Conservation (phyloP, 805 yeast genomes). For the Candida lessepsii region DNA sequence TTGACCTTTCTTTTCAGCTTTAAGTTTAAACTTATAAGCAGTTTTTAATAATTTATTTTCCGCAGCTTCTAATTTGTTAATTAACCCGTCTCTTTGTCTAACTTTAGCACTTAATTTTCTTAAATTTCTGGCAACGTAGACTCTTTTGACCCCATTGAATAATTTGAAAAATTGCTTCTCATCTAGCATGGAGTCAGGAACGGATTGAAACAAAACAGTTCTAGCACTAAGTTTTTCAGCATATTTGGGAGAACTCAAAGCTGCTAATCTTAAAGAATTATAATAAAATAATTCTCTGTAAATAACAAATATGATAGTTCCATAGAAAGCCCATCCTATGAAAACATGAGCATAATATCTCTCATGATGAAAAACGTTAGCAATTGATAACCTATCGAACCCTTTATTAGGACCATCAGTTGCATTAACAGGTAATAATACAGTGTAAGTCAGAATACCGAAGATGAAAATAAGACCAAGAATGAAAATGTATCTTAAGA, state of each 20-base stretch:
- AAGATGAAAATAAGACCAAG: slow-evolving; percentile 46
- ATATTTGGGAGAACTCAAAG: slow-evolving; percentile 76
- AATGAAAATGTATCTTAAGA: slow-evolving; percentile 70
- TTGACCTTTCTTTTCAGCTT: slow-evolving; percentile 66
- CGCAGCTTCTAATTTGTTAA: slow-evolving; percentile 63
- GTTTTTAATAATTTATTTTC: slow-evolving; percentile 54
- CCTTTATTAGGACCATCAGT: slow-evolving; percentile 65
- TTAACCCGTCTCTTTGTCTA: slow-evolving; percentile 57
- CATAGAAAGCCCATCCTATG: slow-evolving; percentile 76
- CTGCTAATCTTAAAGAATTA: slow-evolving; percentile 73
- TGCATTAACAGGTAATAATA: slow-evolving; percentile 83
- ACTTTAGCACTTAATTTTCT: slow-evolving; percentile 56
- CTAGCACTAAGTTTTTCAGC: slow-evolving; percentile 73
- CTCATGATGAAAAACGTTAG: slow-evolving; percentile 59
- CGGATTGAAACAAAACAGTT: slow-evolving; percentile 80
- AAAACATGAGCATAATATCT: slow-evolving; percentile 87
- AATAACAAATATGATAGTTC: slow-evolving; percentile 64
- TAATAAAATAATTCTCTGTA: slow-evolving; percentile 83
- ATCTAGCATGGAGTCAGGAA: slow-evolving; percentile 70
- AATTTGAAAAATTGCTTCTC: slow-evolving; percentile 71
- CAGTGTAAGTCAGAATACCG: slow-evolving; percentile 55
- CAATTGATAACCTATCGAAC: slow-evolving; percentile 71
- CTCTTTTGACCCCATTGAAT: slow-evolving; percentile 78
- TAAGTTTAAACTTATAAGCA: slow-evolving; percentile 62
- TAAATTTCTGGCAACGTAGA: slow-evolving; percentile 74